Evolutionary conservation across 73 alveolate species (phyloP), one percentile per base, ranked within the genome.

Genomic region (Paramecium tetraurelia): DNA sequence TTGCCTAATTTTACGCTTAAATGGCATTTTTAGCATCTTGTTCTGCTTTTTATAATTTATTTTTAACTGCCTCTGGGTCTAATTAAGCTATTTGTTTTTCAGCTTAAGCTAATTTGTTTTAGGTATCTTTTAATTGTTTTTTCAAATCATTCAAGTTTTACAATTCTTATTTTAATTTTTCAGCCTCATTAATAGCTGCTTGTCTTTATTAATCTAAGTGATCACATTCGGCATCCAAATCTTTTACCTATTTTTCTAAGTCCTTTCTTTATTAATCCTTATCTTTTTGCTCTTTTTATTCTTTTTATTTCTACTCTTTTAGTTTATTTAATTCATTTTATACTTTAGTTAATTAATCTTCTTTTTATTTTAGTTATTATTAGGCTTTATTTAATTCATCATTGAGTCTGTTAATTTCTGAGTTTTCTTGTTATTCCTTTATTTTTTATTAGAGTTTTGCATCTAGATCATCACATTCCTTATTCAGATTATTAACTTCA

Each of bases 391-490:
- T 43, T 38, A 72, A 72, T 36, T 72, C 86, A 33, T 72, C 57
- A 36, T 31, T 36, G 3, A 72, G 24, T 72, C 86, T 63, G 2
- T 31, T 12, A 31, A 63, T 3, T 63, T 63, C 84, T 63, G 53
- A 35, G 40, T 40, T 40, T 21, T 72, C 86, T 72, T 72, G 18
- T 36, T 72, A 72, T 72, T 72, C 59, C 11, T 72, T 72, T 21
- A 80, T 40, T 22, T 80, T 41, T 14, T 40, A 21, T 20, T 80
- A 41, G 0, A 80, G 58, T 27, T 80, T 80, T 18, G 75, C 40
- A 48, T 31, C 75, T 80, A 80, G 43, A 12, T 80, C 90, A 80
- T 80, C 90, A 80, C 90, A 80, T 11, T 80, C 90, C 18, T 80
- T 80, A 80, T 80, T 12, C 1, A 80, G 44, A 44, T 80, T 41